Base-by-base conservation (phyloP, 2,329 filamentous ascomycete genomes). In the Colletotrichum sidae region DNA sequence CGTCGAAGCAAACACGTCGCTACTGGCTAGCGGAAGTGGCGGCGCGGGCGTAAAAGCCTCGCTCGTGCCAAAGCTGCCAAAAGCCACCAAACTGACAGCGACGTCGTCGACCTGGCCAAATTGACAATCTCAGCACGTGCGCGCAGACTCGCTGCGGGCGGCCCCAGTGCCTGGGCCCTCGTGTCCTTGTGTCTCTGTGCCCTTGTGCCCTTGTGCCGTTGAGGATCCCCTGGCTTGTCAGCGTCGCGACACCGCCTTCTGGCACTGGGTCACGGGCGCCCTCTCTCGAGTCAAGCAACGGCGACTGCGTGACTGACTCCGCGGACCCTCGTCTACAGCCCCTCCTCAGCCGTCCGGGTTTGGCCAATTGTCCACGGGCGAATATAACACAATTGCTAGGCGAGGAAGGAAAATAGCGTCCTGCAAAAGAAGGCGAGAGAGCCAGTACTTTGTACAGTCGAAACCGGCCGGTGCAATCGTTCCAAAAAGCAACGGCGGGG, bases 151-250 rank as follows among this genome's bases (percentile, higher is more conserved):
- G n/a, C 33, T n/a, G 33, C 46, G 41, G 46, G 46, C 46, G 52
- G 55, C 62, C 58, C 58, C 37, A 25, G 25, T 42, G 39, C 37
- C 15, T 53, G 35, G 11, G 7, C 25, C 53, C 51, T 17, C 13
- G 12, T 6, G n/a, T 44, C 39, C 34, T 33, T 42, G 25, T 25
- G 25, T 17, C 15, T 17, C 15, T 17, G 17, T 17, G 17, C 17
- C 17, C 17, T 17, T 17, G 17, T 17, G n/a, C 51, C 39, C 34
- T 33, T 47, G 25, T 25, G 25, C 25, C 25, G 25, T 25, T 42
- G 47, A 56, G 63, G 58, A 62, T 56, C 33, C 63, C 63, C 58
- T 57, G 53, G 63, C 63, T 49, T 66, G 63, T 63, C 63, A 66
- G 47, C 47, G 47, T 57, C 63, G 47, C 53, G 57, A 45, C 63